These are phyloP conservation scores for Cardamine occulta DNA, from an alignment of 345 rosid species.

Conservation along the genomic window DNA sequence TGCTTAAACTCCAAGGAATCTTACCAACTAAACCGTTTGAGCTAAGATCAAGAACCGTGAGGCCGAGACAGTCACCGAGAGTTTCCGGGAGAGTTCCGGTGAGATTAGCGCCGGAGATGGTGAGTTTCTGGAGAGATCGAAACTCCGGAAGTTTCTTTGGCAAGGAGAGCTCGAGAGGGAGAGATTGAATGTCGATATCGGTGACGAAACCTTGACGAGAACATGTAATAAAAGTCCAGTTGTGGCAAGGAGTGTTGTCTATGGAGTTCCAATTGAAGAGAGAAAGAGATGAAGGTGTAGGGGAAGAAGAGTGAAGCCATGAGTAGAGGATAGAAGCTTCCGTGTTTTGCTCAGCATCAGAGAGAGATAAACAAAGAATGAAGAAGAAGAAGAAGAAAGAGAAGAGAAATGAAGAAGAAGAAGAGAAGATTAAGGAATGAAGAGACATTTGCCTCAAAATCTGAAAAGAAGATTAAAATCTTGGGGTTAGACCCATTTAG, in stretches of 20 bases:
- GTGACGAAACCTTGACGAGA: constrained; percentile 69
- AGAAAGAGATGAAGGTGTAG: constrained; percentile 50
- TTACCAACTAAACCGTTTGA: constrained; percentile 66
- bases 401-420: constrained; percentile 45
- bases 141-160: constrained; percentile 63
- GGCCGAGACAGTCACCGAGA: constrained; percentile 54
- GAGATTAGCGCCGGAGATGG: constrained; percentile 72
- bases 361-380: constrained; percentile 43
- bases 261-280: constrained; percentile 62
- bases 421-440: constrained; percentile 42
- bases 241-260: constrained; percentile 72
- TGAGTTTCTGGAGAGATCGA: constrained; percentile 54
- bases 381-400: constrained; percentile 36
- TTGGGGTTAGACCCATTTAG: constrained; percentile 66
- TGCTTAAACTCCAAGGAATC: constrained; percentile 65
- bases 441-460: constrained; percentile 81
- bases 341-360: constrained; percentile 50
- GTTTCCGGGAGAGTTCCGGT: constrained; percentile 67
- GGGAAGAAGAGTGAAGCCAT: constrained; percentile 67
- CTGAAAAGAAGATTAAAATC: constrained; percentile 56
- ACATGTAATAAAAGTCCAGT: constrained; percentile 82
- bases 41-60: constrained; percentile 60
- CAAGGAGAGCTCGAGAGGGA: constrained; percentile 60
- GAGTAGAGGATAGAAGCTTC: constrained; percentile 66
- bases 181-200: constrained; percentile 62